Percentiles rank a stretch among this genome's conserved stretches.
These are phyloP conservation scores for Dicorynia guianensis DNA, from an alignment of 306 rosid genomes.

Conservation along the genomic window DNA sequence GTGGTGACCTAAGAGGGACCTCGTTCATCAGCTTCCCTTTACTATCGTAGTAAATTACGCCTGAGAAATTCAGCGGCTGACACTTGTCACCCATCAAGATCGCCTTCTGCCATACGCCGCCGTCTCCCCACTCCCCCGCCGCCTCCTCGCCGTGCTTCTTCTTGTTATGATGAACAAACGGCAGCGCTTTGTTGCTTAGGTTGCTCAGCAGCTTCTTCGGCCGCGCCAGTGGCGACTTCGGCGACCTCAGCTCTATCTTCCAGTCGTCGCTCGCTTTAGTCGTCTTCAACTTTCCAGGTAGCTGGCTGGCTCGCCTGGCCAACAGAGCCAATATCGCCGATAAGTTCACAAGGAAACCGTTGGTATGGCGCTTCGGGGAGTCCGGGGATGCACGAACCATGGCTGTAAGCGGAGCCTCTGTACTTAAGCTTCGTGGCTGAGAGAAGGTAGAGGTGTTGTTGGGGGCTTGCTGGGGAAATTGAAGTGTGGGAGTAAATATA, in stretches of 20 bases:
- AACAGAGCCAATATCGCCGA: constrained; percentile 48
- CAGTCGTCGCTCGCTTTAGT: not conserved
- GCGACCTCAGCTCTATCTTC: constrained; percentile 17
- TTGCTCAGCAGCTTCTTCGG: constrained; percentile 64
- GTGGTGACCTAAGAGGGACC: constrained; percentile 67
- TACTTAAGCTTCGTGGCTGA: not conserved
- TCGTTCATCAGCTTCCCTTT: constrained; percentile 60
- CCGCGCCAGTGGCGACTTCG: constrained; percentile 34
- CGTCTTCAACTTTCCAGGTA: constrained; percentile 53
- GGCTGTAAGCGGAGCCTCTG: not conserved
- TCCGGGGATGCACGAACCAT: constrained; percentile 27
- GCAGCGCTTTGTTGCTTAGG: constrained; percentile 57
- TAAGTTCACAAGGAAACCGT: constrained; percentile 38
- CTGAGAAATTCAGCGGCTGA: constrained; percentile 84
- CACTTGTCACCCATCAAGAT: constrained; percentile 92
- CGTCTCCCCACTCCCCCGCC: constrained; percentile 59
- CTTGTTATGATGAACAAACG: constrained; percentile 27
- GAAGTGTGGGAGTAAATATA: constrained; percentile 32
- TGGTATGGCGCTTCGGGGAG: constrained; percentile 29
- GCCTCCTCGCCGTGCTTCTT: constrained; percentile 33
- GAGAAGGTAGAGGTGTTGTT: not conserved
- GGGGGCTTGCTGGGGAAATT: not conserved
- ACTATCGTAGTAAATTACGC: constrained; percentile 70
- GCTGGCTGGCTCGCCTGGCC: constrained; percentile 54
- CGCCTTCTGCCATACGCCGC: constrained; percentile 84